Base-by-base conservation (phyloP, 1,284 basidiomycete genomes). In the Trichosporon ovoides region DNA sequence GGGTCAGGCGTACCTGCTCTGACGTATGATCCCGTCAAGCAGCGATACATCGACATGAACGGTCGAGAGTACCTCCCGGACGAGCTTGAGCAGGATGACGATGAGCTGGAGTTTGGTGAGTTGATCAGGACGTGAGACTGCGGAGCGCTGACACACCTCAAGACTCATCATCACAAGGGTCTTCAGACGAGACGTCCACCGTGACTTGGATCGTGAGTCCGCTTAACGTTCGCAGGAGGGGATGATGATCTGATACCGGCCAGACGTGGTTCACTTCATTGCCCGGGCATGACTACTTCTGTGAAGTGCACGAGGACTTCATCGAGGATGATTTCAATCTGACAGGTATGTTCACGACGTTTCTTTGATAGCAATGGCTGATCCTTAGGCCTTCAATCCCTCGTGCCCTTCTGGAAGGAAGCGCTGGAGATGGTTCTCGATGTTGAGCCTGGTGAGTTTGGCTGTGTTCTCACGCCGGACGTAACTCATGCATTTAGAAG, bases 401-500 rank as follows among this genome's bases (percentile, higher is more conserved):
- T 97, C 83, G 94, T 98, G 1, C 82, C 96, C 10, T 99, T 98
- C 75, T 99, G 96, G 91, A 77, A 97, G 78, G 96, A 98, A 77
- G 96, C 96, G 28, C 87, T 99, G 85, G 96, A 99, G 80, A 99
- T 99, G 96, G 93, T 98, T n/a, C 80, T 99, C 60, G 96, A 99
- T 78, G 95, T 98, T 54, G 96, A 99, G 80, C 91, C 96, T 80
- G 92, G 92, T 93, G 77, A 75, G 86, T 74, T 33, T 7, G 6
- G n/a, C 1, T 1, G 12, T 5, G 31, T 9, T 9, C 20, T 10
- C 16, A 34, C 9, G 7, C 22, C 14, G 49, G n/a, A 51, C 38
- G 14, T n/a, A 52, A 38, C 59, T 63, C 52, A 61, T 48, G 43
- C 36, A 31, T 20, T 46, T 60, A 77, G 90, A 95, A 71, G 96